Conservation (phyloP, 2,329 filamentous ascomycete species). For the Coniochaeta prunicola region DNA sequence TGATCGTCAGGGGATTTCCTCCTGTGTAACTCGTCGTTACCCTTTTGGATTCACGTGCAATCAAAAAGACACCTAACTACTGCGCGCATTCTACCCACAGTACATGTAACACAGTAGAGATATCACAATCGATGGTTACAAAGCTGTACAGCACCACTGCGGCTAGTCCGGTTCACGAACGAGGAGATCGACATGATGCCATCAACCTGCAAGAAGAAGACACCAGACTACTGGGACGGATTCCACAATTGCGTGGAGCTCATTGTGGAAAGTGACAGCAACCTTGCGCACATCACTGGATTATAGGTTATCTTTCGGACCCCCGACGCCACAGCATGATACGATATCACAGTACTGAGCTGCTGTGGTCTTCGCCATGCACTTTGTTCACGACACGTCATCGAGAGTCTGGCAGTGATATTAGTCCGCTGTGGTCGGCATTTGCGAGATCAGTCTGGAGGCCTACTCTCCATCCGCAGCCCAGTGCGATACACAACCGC, state of each 20-base stretch:
- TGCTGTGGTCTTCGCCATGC: neutral
- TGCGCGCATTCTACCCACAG: neutral
- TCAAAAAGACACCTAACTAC: neutral
- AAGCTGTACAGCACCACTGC: neutral
- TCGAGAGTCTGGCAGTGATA: too few relatives aligned
- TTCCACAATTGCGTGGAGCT: neutral
- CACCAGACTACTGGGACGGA: neutral
- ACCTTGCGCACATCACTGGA: neutral
- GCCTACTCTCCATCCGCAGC: too few relatives aligned
- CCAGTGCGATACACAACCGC: neutral
- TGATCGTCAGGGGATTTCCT: neutral
- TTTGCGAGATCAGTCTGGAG: neutral
- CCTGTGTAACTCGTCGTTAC: neutral
- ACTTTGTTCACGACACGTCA: neutral
- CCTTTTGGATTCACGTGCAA: neutral
- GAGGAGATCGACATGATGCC: neutral
- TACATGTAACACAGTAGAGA: too few relatives aligned
- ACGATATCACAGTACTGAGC: too few relatives aligned
- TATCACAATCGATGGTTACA: neutral
- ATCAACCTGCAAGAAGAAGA: neutral
- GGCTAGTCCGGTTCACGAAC: neutral
- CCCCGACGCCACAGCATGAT: neutral
- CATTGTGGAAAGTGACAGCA: neutral
- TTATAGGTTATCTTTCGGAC: neutral
- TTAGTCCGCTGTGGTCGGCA: too few relatives aligned